These are phyloP conservation scores for Eucalyptus erythrocorys DNA, from an alignment of 345 rosid genomes.

Conservation along the genomic window DNA sequence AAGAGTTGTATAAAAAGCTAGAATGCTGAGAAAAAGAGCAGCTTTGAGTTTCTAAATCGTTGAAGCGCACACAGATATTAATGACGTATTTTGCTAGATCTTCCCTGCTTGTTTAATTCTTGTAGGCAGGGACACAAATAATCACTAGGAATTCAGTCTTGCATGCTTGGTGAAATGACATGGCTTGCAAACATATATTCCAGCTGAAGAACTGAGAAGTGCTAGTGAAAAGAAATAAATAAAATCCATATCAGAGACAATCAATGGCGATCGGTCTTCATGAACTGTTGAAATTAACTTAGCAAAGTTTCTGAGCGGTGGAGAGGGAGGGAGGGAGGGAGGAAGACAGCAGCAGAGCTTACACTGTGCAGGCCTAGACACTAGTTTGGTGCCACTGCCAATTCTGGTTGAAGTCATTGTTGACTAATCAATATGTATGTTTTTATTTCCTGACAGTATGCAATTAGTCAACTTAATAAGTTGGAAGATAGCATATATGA, in stretches of 20 bases:
- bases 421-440: background rate
- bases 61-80: background rate
- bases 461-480: constrained; percentile 84
- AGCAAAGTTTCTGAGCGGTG: background rate
- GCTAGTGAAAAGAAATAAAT: background rate
- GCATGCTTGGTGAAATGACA: background rate
- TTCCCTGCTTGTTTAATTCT: background rate
- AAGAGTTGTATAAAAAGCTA: background rate
- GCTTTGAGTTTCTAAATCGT: background rate
- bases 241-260: background rate
- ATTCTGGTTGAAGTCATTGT: background rate
- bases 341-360: background rate
- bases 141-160: background rate
- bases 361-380: background rate
- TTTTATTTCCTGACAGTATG: constrained; percentile 42
- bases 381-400: background rate
- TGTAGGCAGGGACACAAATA: background rate
- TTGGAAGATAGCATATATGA: constrained; percentile 91
- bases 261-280: background rate
- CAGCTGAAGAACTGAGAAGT: background rate
- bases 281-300: background rate
- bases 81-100: background rate
- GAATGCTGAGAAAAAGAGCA: background rate
- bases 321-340: background rate
- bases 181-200: background rate